phyloP scores from a whole-genome alignment of 2,329 filamentous ascomycete genomes.

The Colletotrichum falcatum region DNA sequence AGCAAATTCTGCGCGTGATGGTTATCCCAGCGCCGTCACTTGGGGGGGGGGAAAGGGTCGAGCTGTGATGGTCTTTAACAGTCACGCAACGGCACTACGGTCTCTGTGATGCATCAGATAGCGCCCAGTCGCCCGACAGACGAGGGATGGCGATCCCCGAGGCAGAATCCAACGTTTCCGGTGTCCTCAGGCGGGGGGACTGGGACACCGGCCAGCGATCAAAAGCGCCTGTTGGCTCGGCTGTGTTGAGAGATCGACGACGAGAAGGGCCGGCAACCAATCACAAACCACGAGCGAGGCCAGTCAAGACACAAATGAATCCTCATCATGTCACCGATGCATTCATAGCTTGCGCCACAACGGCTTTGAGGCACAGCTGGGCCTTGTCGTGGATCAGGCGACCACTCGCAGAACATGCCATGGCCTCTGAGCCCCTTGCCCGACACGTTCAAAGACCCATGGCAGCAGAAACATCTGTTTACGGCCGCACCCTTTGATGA shows the following conservation, averaged over 20 bases:
- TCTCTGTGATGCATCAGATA: neutral
- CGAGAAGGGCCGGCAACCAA: neutral
- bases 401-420: neutral
- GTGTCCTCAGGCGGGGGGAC: neutral
- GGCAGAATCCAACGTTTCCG: neutral
- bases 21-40: no score
- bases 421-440: neutral
- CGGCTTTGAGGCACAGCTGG: neutral
- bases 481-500: neutral
- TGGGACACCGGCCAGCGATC: neutral
- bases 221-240: neutral
- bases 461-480: neutral
- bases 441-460: neutral
- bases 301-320: neutral
- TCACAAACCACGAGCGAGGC: neutral
- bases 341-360: neutral
- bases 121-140: neutral
- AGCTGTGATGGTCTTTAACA: no score
- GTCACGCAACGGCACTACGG: no score
- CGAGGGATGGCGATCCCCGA: neutral
- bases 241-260: slow-evolving; percentile 9
- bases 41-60: no score
- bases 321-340: neutral
- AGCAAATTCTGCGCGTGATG: neutral
- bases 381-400: neutral